Percentiles rank a stretch among this genome's conserved stretches.
phyloP scores from a whole-genome alignment of 2,329 filamentous ascomycete species.

The Ilyonectria robusta region DNA sequence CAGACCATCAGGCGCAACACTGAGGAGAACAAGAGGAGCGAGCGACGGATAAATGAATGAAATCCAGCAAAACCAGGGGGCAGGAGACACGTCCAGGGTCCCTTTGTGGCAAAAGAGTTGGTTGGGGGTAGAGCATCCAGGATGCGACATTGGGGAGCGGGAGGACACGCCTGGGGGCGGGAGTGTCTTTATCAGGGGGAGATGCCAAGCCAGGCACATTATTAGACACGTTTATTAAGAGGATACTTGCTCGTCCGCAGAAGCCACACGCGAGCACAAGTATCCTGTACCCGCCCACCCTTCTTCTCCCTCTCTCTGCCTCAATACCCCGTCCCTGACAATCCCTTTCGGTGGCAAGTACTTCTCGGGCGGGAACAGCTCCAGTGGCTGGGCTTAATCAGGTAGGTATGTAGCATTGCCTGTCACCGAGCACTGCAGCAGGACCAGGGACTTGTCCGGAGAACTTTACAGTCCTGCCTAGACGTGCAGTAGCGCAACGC shows the following conservation, averaged over 20 bases:
- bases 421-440: conserved; percentile 9
- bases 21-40: conserved; percentile 28
- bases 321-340: conserved; percentile 17
- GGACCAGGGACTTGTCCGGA: not conserved
- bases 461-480: conserved; percentile 29
- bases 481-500: conserved; percentile 32
- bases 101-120: conserved; percentile 43
- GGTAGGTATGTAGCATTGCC: not conserved
- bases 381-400: conserved; percentile 26
- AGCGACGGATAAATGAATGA: conserved; percentile 47
- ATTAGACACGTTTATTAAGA: not conserved
- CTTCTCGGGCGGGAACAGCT: not conserved
- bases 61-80: conserved; percentile 41
- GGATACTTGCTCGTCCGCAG: not conserved
- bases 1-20: conserved; percentile 21
- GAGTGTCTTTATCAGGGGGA: conserved; percentile 23
- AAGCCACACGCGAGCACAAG: not conserved
- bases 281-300: not conserved
- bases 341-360: conserved; percentile 3
- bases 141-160: conserved; percentile 26
- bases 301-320: not conserved
- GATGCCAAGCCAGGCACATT: not conserved
- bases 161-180: conserved; percentile 5
- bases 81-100: conserved; percentile 42
- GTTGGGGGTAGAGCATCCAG: conserved; percentile 35